Evolutionary conservation across 2,329 filamentous ascomycete species (phyloP).

Genomic region (Venturia effusa): DNA sequence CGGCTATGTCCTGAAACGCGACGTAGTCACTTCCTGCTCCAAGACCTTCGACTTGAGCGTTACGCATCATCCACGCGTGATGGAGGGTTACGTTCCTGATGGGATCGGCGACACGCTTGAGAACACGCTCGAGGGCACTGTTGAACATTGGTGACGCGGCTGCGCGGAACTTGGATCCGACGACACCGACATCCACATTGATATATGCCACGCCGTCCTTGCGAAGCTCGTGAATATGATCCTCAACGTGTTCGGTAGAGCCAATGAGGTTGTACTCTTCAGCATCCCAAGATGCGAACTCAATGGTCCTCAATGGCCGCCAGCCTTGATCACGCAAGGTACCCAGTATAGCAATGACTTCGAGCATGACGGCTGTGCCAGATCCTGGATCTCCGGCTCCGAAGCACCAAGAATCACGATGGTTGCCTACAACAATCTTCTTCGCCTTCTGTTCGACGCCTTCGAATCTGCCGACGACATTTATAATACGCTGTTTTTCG

Average conservation of each 20-base stretch:
- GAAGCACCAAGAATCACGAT: slow-evolving; percentile 86
- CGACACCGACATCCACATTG: slow-evolving; percentile 78
- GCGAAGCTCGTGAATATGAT: slow-evolving; percentile 62
- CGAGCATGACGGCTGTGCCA: slow-evolving; percentile 83
- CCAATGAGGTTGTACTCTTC: slow-evolving; percentile 89
- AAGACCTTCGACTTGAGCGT: slow-evolving; percentile 38
- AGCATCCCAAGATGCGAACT: slow-evolving; percentile 95
- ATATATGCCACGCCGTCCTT: slow-evolving; percentile 74
- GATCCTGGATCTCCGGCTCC: slow-evolving; percentile 62
- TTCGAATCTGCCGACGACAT: slow-evolving; percentile 72
- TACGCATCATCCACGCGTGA: slow-evolving; percentile 61
- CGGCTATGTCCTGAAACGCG: slow-evolving; percentile 83
- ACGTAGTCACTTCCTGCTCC: slow-evolving; percentile 74
- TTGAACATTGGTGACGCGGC: slow-evolving; percentile 72
- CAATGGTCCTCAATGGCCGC: slow-evolving; percentile 86
- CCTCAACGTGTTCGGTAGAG: slow-evolving; percentile 90
- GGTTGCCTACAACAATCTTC: slow-evolving; percentile 81
- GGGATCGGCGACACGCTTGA: slow-evolving; percentile 67
- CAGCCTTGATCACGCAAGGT: slow-evolving; percentile 67
- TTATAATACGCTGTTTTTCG: slow-evolving; percentile 71
- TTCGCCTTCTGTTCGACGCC: slow-evolving; percentile 79
- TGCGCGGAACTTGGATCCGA: slow-evolving; percentile 63
- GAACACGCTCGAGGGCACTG: slow-evolving; percentile 57
- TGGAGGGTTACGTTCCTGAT: slow-evolving; percentile 59
- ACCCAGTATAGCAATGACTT: slow-evolving; percentile 77